Evolutionary conservation across 2,329 filamentous ascomycete species (phyloP), one percentile per base, ranked within the genome.

Genomic region (Tolypocladium sp.): DNA sequence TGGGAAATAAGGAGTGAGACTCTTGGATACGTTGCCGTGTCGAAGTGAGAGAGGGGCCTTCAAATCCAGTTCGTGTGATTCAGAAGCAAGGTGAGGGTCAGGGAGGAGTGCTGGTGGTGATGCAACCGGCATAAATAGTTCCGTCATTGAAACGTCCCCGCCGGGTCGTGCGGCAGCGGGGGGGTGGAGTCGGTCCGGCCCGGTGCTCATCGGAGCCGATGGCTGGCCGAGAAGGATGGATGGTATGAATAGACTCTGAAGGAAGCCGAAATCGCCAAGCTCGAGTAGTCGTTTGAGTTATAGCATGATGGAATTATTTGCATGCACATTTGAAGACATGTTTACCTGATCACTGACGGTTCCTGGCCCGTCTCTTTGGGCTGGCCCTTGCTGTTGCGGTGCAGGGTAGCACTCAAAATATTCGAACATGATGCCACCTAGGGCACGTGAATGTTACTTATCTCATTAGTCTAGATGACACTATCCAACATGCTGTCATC

Each of bases 401-500:
- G 44, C 12, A 25, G 22, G 5, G 7, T 46, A 10, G 42, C 44
- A 20, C 25, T 7, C 25, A 3, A 8, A 15, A 27, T 17, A 15
- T 15, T 27, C 6, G 13, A 13, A 7, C 9, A 30, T 20, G 46
- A 30, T n/a, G 27, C 46, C 27, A 20, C 46, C 25, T 7, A 3
- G 9, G 17, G 27, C 27, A 10, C 27, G 4, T n/a, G 15, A 46
- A n/a, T 52, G 22, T 25, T 52, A 52, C 30, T 9, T 10, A 5
- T 52, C 22, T 35, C 10, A 35, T 35, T 52, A 2, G 30, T 12
- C 59, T 65, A 76, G 57, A 75, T 71, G 8, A 74, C 69, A 62
- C 70, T 72, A 27, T 73, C 66, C 56, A 67, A 57, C 66, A 70
- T 70, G 61, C 59, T 69, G 2, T 64, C 63, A 13, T 67, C 68